Percentiles rank a stretch among this genome's conserved stretches.
phyloP scores from a whole-genome alignment of 495 filamentous ascomycete genomes.

The Astrothelium subdiscretum region DNA sequence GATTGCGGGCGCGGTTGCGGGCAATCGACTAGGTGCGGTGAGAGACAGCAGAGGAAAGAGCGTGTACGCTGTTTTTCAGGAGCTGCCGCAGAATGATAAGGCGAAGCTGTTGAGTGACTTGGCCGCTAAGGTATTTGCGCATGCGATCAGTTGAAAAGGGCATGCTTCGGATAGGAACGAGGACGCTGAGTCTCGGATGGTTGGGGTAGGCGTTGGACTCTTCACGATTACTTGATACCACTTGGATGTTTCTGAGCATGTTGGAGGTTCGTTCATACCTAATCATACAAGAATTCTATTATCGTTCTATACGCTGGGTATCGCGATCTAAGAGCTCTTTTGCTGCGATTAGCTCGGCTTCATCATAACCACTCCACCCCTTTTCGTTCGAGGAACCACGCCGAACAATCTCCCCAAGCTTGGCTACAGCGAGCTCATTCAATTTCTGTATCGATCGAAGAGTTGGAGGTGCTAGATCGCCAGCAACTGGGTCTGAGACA shows the following conservation, averaged over 20 bases:
- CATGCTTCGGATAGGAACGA: not conserved
- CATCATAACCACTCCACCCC: constrained; percentile 61
- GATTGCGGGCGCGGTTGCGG: constrained; percentile 82
- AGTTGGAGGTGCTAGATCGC: constrained; percentile 25
- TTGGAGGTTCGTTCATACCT: not conserved
- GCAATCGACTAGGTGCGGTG: constrained; percentile 78
- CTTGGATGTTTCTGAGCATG: not conserved
- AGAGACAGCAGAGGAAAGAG: constrained; percentile 87
- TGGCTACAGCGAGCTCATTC: constrained; percentile 58
- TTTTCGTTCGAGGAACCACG: constrained; percentile 44
- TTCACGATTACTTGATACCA: not conserved
- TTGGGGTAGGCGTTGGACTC: no score
- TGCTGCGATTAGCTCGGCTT: constrained; percentile 67
- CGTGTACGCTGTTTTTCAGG: constrained; percentile 81
- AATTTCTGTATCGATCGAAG: constrained; percentile 50
- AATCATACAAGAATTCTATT: not conserved
- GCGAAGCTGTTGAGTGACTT: constrained; percentile 47
- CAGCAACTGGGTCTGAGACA: constrained; percentile 21
- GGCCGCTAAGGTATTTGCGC: constrained; percentile 32
- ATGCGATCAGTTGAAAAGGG: constrained; percentile 18
- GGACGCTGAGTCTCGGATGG: not conserved
- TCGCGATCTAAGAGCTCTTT: constrained; percentile 53
- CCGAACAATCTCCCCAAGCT: constrained; percentile 65
- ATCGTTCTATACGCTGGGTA: constrained; percentile 24
- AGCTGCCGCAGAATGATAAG: constrained; percentile 70